phyloP scores from a whole-genome alignment of 2,329 filamentous ascomycete species.

The Neophaeococcomyces aloes region DNA sequence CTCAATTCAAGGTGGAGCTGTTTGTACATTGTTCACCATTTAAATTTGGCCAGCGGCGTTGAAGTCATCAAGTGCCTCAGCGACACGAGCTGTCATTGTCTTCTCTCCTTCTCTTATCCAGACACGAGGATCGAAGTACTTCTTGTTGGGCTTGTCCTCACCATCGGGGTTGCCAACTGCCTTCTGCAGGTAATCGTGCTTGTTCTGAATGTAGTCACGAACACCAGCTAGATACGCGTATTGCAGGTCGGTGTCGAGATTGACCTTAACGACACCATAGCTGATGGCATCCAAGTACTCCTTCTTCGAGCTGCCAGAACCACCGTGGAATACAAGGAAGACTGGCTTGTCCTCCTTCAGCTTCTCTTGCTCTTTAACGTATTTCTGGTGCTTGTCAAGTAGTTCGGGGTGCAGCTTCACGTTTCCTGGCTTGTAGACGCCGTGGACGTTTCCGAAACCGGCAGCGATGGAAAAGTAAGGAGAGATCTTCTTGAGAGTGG shows the following conservation, averaged over 20 bases:
- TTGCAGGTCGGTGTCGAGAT: constrained; percentile 96
- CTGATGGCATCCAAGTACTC: constrained; percentile 83
- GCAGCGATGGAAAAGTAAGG: constrained; percentile 97
- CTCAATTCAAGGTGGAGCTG: background rate
- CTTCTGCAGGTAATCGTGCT: constrained; percentile 85
- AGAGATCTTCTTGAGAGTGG: constrained; percentile 72
- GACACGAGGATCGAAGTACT: constrained; percentile 79
- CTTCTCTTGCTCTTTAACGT: constrained; percentile 70
- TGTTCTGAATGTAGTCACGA: constrained; percentile 85
- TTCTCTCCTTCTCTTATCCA: constrained; percentile 92
- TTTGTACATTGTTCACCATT: constrained; percentile 20
- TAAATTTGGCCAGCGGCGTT: constrained; percentile 72
- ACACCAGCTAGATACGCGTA: constrained; percentile 87
- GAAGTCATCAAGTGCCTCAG: constrained; percentile 81
- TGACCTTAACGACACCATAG: constrained; percentile 98
- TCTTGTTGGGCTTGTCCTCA: constrained; percentile 98
- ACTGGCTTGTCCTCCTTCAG: constrained; percentile 76
- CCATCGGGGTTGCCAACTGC: constrained; percentile 93
- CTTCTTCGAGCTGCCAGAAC: constrained; percentile 79
- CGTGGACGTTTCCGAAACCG: constrained; percentile 97
- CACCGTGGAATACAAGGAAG: constrained; percentile 99
- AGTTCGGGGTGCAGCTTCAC: constrained; percentile 95
- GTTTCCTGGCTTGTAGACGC: constrained; percentile 97
- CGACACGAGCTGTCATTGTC: constrained; percentile 76
- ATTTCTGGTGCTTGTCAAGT: constrained; percentile 89